These are phyloP conservation scores for Cystobasidium slooffiae DNA, from an alignment of 1,284 basidiomycete species.

Conservation along the genomic window DNA sequence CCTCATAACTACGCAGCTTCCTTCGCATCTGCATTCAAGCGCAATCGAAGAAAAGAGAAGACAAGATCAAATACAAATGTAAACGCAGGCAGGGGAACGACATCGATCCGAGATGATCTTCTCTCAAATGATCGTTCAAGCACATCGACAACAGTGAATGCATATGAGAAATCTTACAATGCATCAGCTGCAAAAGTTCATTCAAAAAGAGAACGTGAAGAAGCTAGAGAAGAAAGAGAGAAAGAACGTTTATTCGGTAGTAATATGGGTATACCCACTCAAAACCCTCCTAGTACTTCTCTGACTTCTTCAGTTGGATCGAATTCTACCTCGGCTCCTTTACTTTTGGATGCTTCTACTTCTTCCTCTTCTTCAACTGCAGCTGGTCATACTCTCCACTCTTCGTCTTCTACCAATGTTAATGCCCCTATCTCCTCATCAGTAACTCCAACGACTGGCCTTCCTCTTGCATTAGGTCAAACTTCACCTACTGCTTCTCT, in stretches of 20 bases:
- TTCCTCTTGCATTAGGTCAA: background rate
- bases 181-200: conserved; percentile 2
- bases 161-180: conserved; percentile 15
- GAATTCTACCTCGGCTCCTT: background rate
- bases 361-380: no score
- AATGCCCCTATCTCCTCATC: no score
- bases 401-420: no score
- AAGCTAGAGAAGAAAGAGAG: conserved; percentile 20
- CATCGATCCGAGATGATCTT: background rate
- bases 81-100: no score
- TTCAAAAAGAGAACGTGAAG: conserved; percentile 16
- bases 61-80: no score
- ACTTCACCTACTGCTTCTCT: background rate
- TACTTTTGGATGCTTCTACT: background rate
- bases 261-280: conserved; percentile 5
- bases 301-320: background rate
- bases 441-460: background rate
- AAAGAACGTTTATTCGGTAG: conserved; percentile 2
- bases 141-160: background rate
- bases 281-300: background rate
- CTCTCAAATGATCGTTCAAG: background rate
- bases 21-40: no score
- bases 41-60: no score
- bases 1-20: no score
- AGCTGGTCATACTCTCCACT: no score